Evolutionary conservation across 805 yeast species (phyloP).

Genomic region (Groenewaldozyma salmanticensis): DNA sequence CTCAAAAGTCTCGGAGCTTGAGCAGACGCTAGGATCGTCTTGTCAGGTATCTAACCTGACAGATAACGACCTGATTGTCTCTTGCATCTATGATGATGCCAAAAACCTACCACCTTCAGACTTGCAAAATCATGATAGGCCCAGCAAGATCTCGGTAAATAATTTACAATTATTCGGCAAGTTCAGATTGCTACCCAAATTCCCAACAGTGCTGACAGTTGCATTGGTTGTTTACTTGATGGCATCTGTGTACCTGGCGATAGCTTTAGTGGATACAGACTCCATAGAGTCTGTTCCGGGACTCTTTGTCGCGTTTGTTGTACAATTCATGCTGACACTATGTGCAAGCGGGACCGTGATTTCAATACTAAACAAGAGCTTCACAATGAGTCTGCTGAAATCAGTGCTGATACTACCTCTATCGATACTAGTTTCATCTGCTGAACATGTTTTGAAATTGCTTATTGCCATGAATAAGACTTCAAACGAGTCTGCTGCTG

Average conservation of each 20-base stretch:
- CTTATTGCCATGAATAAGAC: conserved; percentile 32
- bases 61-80: too few species aligned
- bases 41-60: too few species aligned
- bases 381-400: conserved; percentile 30
- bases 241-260: conserved; percentile 25
- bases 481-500: conserved; percentile 35
- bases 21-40: too few species aligned
- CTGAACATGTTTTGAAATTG: conserved; percentile 41
- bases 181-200: conserved; percentile 11
- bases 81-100: too few species aligned
- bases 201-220: conserved; percentile 10
- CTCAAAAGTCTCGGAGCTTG: too few species aligned
- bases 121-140: too few species aligned
- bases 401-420: conserved; percentile 31
- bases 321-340: conserved; percentile 32
- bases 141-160: too few species aligned
- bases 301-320: conserved; percentile 34
- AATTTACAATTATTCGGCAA: too few species aligned
- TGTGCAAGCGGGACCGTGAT: conserved; percentile 37
- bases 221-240: conserved; percentile 24
- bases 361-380: conserved; percentile 28
- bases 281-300: conserved; percentile 40
- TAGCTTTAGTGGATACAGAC: conserved; percentile 34
- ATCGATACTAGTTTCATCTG: conserved; percentile 33
- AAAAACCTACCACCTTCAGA: too few species aligned